phyloP scores from a whole-genome alignment of 2,329 filamentous ascomycete genomes.

The Alternaria arbusti region DNA sequence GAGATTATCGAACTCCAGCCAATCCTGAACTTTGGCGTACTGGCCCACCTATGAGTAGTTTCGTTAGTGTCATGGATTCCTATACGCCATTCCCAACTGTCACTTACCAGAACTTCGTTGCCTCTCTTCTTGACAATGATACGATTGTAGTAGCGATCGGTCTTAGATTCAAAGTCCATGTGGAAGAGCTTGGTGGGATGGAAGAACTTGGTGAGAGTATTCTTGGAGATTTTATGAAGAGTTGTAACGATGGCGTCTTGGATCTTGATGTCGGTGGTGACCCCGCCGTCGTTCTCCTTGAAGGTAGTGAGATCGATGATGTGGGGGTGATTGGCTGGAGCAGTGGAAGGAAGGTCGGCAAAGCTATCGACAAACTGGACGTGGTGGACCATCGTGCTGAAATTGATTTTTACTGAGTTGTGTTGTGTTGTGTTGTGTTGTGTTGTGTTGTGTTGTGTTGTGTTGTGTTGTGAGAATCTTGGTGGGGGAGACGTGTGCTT shows the following conservation, averaged over 20 bases:
- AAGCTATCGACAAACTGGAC: not conserved
- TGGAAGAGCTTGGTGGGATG: not conserved
- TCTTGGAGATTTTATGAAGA: not conserved
- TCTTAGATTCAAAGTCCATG: not conserved
- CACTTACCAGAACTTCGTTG: not conserved
- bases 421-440: too few relatives aligned
- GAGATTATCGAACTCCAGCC: constrained; percentile 3
- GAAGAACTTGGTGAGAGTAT: not conserved
- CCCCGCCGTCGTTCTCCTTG: not conserved
- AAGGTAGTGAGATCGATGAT: constrained; percentile 2
- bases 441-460: too few relatives aligned
- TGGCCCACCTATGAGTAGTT: not conserved
- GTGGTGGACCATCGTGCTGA: not conserved
- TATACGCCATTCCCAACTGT: not conserved
- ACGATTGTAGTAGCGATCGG: not conserved
- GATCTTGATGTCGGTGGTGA: not conserved
- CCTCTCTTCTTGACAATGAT: not conserved
- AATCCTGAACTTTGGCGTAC: not conserved
- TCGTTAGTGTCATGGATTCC: not conserved
- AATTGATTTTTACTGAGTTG: not conserved
- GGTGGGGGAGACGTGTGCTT: not conserved
- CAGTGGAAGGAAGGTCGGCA: not conserved
- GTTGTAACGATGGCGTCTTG: not conserved
- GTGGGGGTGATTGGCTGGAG: constrained; percentile 5
- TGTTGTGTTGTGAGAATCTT: not conserved